Conservation (phyloP, 495 filamentous ascomycete species). For the Zalerion maritima region DNA sequence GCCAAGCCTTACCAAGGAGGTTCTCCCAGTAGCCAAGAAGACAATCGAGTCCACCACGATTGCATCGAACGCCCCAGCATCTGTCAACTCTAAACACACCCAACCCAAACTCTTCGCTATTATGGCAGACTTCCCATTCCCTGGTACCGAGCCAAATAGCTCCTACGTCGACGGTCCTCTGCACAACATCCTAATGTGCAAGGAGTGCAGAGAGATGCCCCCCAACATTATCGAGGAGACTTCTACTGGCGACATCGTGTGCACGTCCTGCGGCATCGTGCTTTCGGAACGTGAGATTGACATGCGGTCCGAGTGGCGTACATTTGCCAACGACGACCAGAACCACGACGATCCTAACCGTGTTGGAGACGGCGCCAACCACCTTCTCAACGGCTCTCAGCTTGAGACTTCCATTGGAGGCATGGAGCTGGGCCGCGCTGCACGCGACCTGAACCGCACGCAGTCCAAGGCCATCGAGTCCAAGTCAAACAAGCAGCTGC, state of each 20-base stretch:
- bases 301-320: conserved; percentile 94
- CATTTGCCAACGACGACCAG: conserved; percentile 94
- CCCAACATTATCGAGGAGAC: conserved; percentile 90
- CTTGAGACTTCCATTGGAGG: conserved; percentile 81
- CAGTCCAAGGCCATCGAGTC: conserved; percentile 55
- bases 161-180: conserved; percentile 44
- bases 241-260: conserved; percentile 82
- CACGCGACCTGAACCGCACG: conserved; percentile 67
- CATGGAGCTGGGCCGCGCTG: conserved; percentile 52
- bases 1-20: no score
- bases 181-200: conserved; percentile 67
- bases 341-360: conserved; percentile 87
- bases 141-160: conserved; percentile 6
- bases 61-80: no score
- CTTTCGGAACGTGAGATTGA: conserved; percentile 83
- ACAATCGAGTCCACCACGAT: no score
- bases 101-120: no score
- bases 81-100: no score
- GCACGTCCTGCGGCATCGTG: conserved; percentile 82
- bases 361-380: conserved; percentile 85
- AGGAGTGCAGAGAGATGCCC: conserved; percentile 79
- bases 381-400: conserved; percentile 79
- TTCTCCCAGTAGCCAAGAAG: no score
- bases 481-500: conserved; percentile 64
- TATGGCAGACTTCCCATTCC: no score